Conservation (phyloP, 202 grass and related monocot genomes). For the Setaria italica region DNA sequence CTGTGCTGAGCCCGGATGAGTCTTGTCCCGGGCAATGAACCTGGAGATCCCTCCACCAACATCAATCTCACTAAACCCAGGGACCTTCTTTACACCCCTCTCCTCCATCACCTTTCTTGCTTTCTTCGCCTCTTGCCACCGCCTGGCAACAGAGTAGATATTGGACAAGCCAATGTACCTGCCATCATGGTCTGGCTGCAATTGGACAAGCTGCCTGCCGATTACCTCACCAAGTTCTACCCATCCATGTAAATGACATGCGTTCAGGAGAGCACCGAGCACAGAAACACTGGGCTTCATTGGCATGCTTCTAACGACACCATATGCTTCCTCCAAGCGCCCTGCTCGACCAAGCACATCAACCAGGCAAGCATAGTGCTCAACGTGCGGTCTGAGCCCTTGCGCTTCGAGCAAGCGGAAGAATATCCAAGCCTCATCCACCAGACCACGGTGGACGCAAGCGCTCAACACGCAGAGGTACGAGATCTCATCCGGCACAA, state of each 20-base stretch:
- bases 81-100: conserved; percentile 52
- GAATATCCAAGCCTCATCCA: conserved; percentile 56
- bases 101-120: conserved; percentile 56
- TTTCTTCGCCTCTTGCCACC: conserved; percentile 59
- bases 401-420: conserved; percentile 56
- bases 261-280: conserved; percentile 64
- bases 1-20: conserved; percentile 32
- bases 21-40: conserved; percentile 60
- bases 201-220: conserved; percentile 55
- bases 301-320: conserved; percentile 61
- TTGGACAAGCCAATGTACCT: conserved; percentile 64
- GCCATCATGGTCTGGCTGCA: conserved; percentile 64
- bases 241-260: conserved; percentile 59
- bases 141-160: conserved; percentile 56
- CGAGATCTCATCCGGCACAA: conserved; percentile 64
- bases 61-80: conserved; percentile 66
- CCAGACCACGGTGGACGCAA: conserved; percentile 63
- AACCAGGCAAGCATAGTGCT: conserved; percentile 78
- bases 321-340: conserved; percentile 58
- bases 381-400: conserved; percentile 55
- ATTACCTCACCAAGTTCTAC: conserved; percentile 61
- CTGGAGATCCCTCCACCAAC: conserved; percentile 32
- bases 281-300: conserved; percentile 67
- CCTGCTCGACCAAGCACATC: conserved; percentile 77
- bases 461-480: conserved; percentile 60